A percentile compares a stretch with the other conserved stretches of the same genome.
Conservation (phyloP, 345 rosid genomes). For the Hevea brasiliensis region DNA sequence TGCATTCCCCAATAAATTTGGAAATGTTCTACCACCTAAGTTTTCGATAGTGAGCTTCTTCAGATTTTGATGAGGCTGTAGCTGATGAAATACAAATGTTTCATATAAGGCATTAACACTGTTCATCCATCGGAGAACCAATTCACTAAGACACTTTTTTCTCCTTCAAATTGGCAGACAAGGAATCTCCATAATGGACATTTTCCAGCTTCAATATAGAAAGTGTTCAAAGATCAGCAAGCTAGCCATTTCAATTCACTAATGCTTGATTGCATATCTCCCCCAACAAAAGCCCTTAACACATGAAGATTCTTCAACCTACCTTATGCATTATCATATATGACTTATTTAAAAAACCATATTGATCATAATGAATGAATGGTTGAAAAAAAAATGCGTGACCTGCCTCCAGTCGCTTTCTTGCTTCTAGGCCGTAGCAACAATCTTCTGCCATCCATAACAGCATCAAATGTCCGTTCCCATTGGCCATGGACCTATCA, state of each 20-base stretch:
- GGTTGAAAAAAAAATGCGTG: slow-evolving; percentile 37
- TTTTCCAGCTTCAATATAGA: not conserved
- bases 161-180: slow-evolving; percentile 8
- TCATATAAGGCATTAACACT: not conserved
- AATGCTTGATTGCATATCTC: not conserved
- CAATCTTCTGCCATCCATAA: slow-evolving; percentile 32
- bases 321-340: slow-evolving; percentile 21
- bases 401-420: slow-evolving; percentile 26
- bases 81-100: not conserved
- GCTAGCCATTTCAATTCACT: slow-evolving; percentile 9
- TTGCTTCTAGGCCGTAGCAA: not conserved
- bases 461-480: not conserved
- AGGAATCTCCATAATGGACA: not conserved
- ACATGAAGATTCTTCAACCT: slow-evolving; percentile 3
- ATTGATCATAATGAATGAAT: not conserved
- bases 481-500: no score
- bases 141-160: slow-evolving; percentile 7
- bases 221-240: not conserved
- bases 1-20: not conserved
- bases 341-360: no score
- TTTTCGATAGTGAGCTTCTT: slow-evolving; percentile 1
- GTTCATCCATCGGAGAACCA: slow-evolving; percentile 4
- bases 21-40: not conserved
- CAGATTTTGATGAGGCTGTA: slow-evolving; percentile 17
- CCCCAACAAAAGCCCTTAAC: slow-evolving; percentile 6